A percentile compares a stretch with the other conserved stretches of the same genome.
Conservation (phyloP, 768 basidiomycete species). For the Rossbeevera mucosa region DNA sequence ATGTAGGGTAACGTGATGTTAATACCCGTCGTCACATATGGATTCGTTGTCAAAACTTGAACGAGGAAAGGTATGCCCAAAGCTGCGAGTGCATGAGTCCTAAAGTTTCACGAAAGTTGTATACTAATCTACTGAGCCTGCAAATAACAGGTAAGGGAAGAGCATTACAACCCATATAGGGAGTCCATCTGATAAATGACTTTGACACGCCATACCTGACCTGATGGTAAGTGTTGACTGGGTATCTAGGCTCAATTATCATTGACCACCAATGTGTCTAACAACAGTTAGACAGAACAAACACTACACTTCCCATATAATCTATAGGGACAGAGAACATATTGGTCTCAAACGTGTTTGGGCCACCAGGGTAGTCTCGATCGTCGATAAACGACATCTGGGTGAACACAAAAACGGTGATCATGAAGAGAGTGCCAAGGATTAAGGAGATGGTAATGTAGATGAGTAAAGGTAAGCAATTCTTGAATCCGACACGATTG, state of each 20-base stretch:
- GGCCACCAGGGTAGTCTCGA: not conserved
- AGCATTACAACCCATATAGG: not conserved
- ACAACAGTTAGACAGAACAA: not conserved
- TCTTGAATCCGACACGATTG: not conserved
- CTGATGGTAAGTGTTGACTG: not conserved
- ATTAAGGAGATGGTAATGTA: not conserved
- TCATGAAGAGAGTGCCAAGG: not conserved
- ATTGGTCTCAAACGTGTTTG: not conserved
- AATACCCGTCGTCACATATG: not conserved
- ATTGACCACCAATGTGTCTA: not conserved
- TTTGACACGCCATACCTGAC: not conserved
- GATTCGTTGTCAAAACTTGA: not conserved
- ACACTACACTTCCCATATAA: not conserved
- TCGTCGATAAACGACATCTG: not conserved
- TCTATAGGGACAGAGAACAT: not conserved
- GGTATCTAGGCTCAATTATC: not conserved
- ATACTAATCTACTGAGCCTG: not conserved
- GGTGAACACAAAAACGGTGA: not conserved
- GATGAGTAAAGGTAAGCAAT: not conserved
- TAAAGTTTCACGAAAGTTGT: not conserved
- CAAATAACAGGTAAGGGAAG: not conserved
- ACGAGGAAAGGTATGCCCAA: not conserved
- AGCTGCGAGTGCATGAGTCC: not conserved
- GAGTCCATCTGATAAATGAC: not conserved
- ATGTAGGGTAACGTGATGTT: not conserved